Evolutionary conservation across 73 alveolate species (phyloP).

Genomic region (Blepharisma stoltei): DNA sequence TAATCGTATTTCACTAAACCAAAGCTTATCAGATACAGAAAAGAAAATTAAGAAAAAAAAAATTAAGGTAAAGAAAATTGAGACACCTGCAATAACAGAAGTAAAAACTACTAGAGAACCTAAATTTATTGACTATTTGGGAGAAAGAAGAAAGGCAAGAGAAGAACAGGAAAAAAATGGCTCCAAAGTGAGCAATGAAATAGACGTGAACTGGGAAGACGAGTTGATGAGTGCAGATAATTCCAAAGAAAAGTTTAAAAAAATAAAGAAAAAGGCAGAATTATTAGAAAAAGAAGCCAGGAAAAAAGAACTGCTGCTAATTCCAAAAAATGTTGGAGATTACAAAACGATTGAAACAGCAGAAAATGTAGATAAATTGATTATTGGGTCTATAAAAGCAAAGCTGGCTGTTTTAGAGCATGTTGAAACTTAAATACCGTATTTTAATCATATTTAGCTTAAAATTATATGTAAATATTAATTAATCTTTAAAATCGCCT

Average conservation of each 20-base stretch:
- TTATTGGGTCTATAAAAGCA: slow-evolving; percentile 20
- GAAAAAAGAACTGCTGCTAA: neutral
- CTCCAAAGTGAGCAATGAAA: neutral
- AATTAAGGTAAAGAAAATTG: neutral
- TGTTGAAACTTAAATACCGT: neutral
- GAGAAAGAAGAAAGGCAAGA: neutral
- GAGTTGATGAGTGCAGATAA: neutral
- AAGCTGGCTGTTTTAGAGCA: slow-evolving; percentile 8
- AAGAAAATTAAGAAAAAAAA: neutral
- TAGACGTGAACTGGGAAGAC: slow-evolving; percentile 3
- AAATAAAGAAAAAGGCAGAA: slow-evolving; percentile 6
- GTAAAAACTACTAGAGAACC: neutral
- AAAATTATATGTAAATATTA: too few species aligned
- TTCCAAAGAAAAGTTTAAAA: neutral
- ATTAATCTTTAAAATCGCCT: neutral
- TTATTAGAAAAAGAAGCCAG: slow-evolving; percentile 22
- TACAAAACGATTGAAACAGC: neutral
- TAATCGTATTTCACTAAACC: too few species aligned
- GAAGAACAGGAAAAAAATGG: neutral
- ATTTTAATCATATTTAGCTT: too few species aligned
- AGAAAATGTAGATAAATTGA: neutral
- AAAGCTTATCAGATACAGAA: neutral
- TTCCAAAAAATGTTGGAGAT: neutral
- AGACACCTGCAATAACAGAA: neutral
- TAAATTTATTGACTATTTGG: slow-evolving; percentile 2